Conservation (phyloP, 2,329 filamentous ascomycete species). For the Aspergillus carbonarius region DNA sequence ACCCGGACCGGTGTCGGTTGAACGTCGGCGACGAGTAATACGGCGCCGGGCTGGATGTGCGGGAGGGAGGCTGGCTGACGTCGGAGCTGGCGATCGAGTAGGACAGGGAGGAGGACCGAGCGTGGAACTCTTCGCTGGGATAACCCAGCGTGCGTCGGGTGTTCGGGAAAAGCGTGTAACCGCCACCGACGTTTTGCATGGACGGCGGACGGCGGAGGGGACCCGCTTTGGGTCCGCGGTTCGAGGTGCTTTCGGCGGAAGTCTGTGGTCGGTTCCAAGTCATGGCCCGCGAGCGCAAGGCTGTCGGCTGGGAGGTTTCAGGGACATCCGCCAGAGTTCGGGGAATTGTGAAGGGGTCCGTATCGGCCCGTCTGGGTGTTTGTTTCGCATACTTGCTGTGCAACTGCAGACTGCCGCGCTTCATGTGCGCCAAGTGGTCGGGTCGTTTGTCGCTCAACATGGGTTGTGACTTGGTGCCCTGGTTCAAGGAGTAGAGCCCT, state of each 20-base stretch:
- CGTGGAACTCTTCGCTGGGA: constrained; percentile 14
- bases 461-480: constrained; percentile 20
- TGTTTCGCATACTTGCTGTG: constrained; percentile 5
- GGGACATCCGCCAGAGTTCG: constrained; percentile 27
- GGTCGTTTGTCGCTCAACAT: constrained; percentile 11
- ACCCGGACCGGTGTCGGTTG: constrained; percentile 23
- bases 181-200: constrained; percentile 26
- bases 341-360: constrained; percentile 20
- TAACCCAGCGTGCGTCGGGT: constrained; percentile 15
- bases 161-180: constrained; percentile 19
- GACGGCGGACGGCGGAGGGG: constrained; percentile 23
- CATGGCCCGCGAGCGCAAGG: constrained; percentile 21
- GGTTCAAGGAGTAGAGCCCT: constrained; percentile 16
- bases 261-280: constrained; percentile 26
- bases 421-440: background rate
- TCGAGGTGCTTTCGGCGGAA: constrained; percentile 9
- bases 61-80: constrained; percentile 18
- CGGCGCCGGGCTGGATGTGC: constrained; percentile 21
- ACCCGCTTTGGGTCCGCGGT: background rate
- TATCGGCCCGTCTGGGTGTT: background rate
- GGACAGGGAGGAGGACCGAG: constrained; percentile 18
- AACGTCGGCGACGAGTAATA: constrained; percentile 20
- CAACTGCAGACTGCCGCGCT: constrained; percentile 13
- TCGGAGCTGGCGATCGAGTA: constrained; percentile 21
- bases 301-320: constrained; percentile 16